Evolutionary conservation across 2,329 filamentous ascomycete genomes (phyloP), one percentile per base, ranked within the genome.

Genomic region (Claviceps purpurea): DNA sequence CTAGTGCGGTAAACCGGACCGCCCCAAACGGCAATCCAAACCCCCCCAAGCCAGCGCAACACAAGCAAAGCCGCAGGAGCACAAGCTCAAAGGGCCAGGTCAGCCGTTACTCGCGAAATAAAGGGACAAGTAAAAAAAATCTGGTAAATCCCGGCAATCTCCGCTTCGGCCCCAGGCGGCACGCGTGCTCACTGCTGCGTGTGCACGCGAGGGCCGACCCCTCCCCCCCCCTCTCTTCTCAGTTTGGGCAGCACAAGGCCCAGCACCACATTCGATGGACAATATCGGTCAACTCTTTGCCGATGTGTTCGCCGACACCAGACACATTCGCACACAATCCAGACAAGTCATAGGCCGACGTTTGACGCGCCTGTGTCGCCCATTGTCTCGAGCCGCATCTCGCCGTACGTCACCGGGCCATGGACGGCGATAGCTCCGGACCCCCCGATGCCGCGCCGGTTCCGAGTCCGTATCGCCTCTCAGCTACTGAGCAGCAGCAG

Each of bases 221-320:
- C 26, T 3, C 26, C 26, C 26, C 26, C 26, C 26, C 26, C 26
- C 30, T 14, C 13, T 13, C 4, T 22, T n/a, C 16, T 20, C 24
- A 26, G 43, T 45, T 30, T 18, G 14, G 16, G 8, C 40, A 42
- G 40, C 20, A 7, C 40, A 20, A 45, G 47, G 37, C 41, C 41
- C 41, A 43, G 41, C 50, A 52, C 14, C 50, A 43, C 45, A 40
- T n/a, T 42, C 51, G 37, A 50, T 37, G 48, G 24, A 18, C 30
- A n/a, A n/a, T n/a, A 40, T 54, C 53, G 53, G 53, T 50, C 26
- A 54, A 54, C 47, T 48, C 50, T 52, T 54, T 52, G 47, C 50
- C 50, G 47, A 52, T 38, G 51, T 44, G 53, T 54, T 54, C 47
- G 53, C 53, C 53, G 53, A 54, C 47, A 52, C 50, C 47, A 45